A percentile compares a stretch with the other conserved stretches of the same genome.
phyloP scores from a whole-genome alignment of 1,284 basidiomycete species.

The Ganoderma sinense region DNA sequence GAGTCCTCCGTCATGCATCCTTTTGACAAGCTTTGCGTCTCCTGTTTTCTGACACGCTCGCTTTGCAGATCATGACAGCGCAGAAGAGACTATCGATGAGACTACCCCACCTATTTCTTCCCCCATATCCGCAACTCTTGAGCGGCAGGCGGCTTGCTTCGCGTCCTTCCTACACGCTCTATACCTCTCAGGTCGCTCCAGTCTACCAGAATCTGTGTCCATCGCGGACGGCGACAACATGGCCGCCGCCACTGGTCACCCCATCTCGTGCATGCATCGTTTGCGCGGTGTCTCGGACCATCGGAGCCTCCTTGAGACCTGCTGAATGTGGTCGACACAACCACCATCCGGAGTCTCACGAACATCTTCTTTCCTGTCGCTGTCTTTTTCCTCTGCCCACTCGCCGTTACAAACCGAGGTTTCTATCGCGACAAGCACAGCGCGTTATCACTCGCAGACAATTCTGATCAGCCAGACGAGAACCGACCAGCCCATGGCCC shows the following conservation, averaged over 20 bases:
- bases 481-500: slow-evolving; percentile 18
- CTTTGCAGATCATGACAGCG: neutral
- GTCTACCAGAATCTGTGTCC: slow-evolving; percentile 21
- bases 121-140: slow-evolving; percentile 16
- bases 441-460: neutral
- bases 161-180: neutral
- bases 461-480: slow-evolving; percentile 18
- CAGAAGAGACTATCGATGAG: neutral
- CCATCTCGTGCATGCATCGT: slow-evolving; percentile 28
- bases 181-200: neutral
- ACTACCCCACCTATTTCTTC: slow-evolving; percentile 16
- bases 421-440: slow-evolving; percentile 19
- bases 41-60: neutral
- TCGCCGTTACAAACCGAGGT: slow-evolving; percentile 19
- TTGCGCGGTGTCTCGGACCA: slow-evolving; percentile 15
- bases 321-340: slow-evolving; percentile 14
- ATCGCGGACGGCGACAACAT: slow-evolving; percentile 28
- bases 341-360: slow-evolving; percentile 25
- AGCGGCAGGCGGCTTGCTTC: slow-evolving; percentile 2
- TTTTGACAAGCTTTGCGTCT: neutral
- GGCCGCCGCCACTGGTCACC: slow-evolving; percentile 19
- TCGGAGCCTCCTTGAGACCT: slow-evolving; percentile 19
- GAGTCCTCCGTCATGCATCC: too few relatives aligned
- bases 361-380: slow-evolving; percentile 24
- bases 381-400: slow-evolving; percentile 23